Evolutionary conservation across 345 rosid genomes (phyloP), one percentile per base, ranked within the genome.

Genomic region (Dipteronia dyeriana): DNA sequence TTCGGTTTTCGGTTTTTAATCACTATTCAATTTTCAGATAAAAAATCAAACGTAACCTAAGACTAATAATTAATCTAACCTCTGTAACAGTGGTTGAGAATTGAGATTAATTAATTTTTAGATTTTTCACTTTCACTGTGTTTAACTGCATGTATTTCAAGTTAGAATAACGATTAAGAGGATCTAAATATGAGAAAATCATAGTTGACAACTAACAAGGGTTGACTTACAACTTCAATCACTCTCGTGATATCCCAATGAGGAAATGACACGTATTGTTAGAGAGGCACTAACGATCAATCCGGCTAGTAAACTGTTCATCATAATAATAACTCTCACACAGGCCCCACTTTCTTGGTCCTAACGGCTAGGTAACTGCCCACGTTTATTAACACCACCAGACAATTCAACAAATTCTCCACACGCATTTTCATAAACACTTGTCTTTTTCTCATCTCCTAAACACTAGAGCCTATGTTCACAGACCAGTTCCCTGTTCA

Each of bases 361-460:
- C 84, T 62, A 47, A 84, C 87, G 91, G 84, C 85, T 86, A 84
- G 84, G 84, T 82, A 84, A 88, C 93, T 89, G 90, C 89, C 91
- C 93, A 87, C 92, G 96, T 91, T 87, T 56, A 45, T 61, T 76
- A 67, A 76, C 85, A 76, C 29, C 17, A 45, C 49, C 57, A 67
- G 23, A 66, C 76, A 61, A 16, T 64, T 57, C 51, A 17, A 71
- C 78, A 76, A 81, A 70, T 71, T 75, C 81, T 20, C 67, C 87
- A 62, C 73, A 62, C 75, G 66, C 66, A 43, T 75, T 51, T 49
- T 57, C 73, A 25, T 78, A 71, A 64, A 38, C 45, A 71, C 51
- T 60, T 56, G 16, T 14, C 11, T 0, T 34, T 34, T 0, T 11
- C 9, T 17, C 56, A 13, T 19, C 5, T 47, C 77, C n/a, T 9